These are phyloP conservation scores for Yamadazyma akitaensis DNA, from an alignment of 805 yeast species.

Conservation along the genomic window DNA sequence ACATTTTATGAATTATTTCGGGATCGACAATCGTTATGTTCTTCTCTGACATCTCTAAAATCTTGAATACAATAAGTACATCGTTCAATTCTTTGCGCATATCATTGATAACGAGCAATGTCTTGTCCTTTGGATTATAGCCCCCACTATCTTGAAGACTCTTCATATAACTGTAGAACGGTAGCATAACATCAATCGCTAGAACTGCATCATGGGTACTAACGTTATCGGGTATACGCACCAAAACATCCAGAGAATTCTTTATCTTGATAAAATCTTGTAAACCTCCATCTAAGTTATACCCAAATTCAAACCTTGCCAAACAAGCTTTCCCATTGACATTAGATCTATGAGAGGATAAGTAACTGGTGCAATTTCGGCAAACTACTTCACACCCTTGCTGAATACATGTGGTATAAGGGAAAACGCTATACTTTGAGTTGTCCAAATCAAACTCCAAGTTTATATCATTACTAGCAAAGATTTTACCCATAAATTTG, in stretches of 20 bases:
- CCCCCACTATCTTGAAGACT: slow-evolving; percentile 1
- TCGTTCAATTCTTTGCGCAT: slow-evolving; percentile 33
- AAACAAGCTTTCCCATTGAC: slow-evolving; percentile 19
- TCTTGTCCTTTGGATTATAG: slow-evolving; percentile 8
- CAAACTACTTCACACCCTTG: slow-evolving; percentile 19
- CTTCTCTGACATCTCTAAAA: slow-evolving; percentile 19
- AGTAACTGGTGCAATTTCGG: slow-evolving; percentile 13
- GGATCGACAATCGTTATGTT: slow-evolving; percentile 16
- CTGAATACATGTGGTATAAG: slow-evolving; percentile 31
- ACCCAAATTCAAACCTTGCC: slow-evolving; percentile 26
- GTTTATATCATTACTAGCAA: slow-evolving; percentile 10
- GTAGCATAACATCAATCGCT: slow-evolving; percentile 31
- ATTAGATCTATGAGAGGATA: slow-evolving; percentile 2
- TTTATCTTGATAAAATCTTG: slow-evolving; percentile 33
- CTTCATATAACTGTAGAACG: slow-evolving; percentile 29
- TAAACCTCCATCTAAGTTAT: slow-evolving; percentile 37
- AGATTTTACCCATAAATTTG: slow-evolving; percentile 30
- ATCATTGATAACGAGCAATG: slow-evolving; percentile 30
- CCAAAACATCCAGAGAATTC: slow-evolving; percentile 17
- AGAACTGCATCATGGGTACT: slow-evolving; percentile 38
- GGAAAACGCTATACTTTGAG: slow-evolving; percentile 29
- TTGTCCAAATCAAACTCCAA: slow-evolving; percentile 8
- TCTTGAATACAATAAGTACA: slow-evolving; percentile 30
- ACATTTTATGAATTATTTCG: slow-evolving; percentile 6
- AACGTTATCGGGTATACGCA: slow-evolving; percentile 27